Conservation (phyloP, 345 rosid genomes). For the Abelmoschus esculentus region DNA sequence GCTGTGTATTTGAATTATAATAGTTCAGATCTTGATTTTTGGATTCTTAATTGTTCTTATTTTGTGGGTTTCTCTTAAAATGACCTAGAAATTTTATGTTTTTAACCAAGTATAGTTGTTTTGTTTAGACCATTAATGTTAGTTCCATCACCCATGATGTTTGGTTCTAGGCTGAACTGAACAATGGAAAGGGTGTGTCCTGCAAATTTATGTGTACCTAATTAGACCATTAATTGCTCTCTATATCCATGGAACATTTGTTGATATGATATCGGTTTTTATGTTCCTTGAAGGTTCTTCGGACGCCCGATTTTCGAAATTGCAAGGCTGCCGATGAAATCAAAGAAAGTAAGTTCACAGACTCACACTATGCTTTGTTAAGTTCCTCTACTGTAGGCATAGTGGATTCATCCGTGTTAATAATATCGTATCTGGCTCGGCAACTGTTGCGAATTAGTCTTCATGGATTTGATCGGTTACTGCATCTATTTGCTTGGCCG, state of each 20-base stretch:
- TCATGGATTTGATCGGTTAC: too few species aligned
- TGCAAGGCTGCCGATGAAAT: constrained; percentile 61
- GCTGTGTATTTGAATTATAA: not conserved
- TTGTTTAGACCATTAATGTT: not conserved
- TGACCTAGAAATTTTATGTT: not conserved
- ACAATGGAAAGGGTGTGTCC: not conserved
- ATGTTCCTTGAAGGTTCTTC: constrained; percentile 39
- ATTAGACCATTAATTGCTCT: not conserved
- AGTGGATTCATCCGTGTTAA: not conserved
- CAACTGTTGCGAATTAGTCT: too few species aligned
- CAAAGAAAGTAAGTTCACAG: constrained; percentile 48
- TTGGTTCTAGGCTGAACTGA: not conserved
- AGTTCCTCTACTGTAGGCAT: not conserved
- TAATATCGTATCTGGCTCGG: not conserved
- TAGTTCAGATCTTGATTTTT: not conserved
- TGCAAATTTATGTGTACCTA: not conserved
- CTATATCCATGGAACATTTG: not conserved
- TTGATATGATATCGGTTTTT: not conserved
- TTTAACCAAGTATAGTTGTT: not conserved
- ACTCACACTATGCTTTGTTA: not conserved
- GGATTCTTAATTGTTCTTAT: not conserved
- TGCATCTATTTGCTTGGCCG: not conserved
- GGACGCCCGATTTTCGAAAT: constrained; percentile 54
- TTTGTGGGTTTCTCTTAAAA: not conserved
- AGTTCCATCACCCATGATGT: not conserved